Base-by-base conservation (phyloP, 257 asterid genomes). In the Vinca minor region DNA sequence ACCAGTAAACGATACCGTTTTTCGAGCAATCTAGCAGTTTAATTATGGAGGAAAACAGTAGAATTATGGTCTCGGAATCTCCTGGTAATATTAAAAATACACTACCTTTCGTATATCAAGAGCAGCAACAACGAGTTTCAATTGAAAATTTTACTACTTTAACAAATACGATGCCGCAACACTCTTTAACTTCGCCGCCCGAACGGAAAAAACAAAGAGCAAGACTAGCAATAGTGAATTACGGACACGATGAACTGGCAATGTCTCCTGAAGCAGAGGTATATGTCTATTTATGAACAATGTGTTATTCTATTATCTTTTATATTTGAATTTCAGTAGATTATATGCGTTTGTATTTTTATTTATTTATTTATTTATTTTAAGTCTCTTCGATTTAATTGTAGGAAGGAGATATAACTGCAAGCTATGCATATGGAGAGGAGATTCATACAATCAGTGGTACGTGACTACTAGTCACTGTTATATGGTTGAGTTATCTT, bases 191-290 rank as follows among this genome's bases (percentile, higher is more conserved):
- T 66, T 76, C 86, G 67, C 73, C 59, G 69, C 72, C 32, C 52
- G 71, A 65, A 21, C 63, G 20, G 47, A 39, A 44, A 26, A 32
- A 32, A 32, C 49, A 46, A 53, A 47, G 38, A 21, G 68, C 56
- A 45, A 79, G 77, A 32, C 62, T 79, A 69, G 73, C 87, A 17
- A 87, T 87, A 36, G 95, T 87, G 63, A 95, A 87, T 79, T 91
- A 91, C 39, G 98, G 89, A 44, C 96, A 91, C 3, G 98, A 88
- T 72, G 98, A 88, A 72, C 87, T 82, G 8, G 89, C 84, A 1
- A 71, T 91, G 89, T 84, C 97, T 41, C 96, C 96, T n/a, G 98
- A 91, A 49, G 76, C 83, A 25, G 98, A 87, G 96, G 98, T 87
- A 5, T 23, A 35, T 68, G 38, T 46, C 28, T 45, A 44, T 26